phyloP scores from a whole-genome alignment of 1,139 yeast genomes.

The Nakaseomyces delphensis region DNA sequence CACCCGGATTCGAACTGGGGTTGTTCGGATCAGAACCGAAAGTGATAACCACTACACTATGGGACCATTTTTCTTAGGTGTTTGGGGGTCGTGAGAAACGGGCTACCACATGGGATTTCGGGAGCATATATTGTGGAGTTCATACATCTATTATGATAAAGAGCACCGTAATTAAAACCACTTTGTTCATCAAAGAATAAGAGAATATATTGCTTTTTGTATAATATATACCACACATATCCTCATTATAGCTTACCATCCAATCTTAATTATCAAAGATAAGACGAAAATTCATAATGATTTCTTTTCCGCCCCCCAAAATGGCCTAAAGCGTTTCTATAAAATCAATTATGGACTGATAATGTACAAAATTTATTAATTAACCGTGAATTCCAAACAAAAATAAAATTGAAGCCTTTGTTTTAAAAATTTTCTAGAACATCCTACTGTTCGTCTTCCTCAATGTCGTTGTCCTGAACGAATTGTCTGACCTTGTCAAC shows the following conservation, averaged over 20 bases:
- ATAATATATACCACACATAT: too few species aligned
- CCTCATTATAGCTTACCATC: too few species aligned
- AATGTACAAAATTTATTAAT: neutral
- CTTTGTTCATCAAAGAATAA: too few species aligned
- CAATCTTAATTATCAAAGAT: too few species aligned
- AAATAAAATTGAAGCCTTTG: too few species aligned
- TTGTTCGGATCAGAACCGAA: constrained; percentile 71
- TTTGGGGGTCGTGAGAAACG: neutral
- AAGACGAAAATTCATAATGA: too few species aligned
- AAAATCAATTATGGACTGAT: constrained; percentile 1
- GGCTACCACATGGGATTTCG: neutral
- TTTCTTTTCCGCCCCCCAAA: too few species aligned
- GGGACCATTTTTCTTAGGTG: constrained; percentile 4
- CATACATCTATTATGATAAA: too few species aligned
- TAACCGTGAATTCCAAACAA: too few species aligned
- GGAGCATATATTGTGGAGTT: neutral
- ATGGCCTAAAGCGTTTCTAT: neutral
- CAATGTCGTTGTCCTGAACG: constrained; percentile 14
- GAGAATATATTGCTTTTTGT: too few species aligned
- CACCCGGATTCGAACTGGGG: constrained; percentile 97
- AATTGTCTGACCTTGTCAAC: constrained; percentile 26
- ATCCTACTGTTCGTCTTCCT: neutral
- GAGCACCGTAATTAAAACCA: too few species aligned
- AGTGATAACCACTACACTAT: constrained; percentile 63
- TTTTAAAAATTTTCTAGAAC: neutral